Evolutionary conservation across 345 rosid genomes (phyloP), one percentile per base, ranked within the genome.

Genomic region (Pistacia vera): DNA sequence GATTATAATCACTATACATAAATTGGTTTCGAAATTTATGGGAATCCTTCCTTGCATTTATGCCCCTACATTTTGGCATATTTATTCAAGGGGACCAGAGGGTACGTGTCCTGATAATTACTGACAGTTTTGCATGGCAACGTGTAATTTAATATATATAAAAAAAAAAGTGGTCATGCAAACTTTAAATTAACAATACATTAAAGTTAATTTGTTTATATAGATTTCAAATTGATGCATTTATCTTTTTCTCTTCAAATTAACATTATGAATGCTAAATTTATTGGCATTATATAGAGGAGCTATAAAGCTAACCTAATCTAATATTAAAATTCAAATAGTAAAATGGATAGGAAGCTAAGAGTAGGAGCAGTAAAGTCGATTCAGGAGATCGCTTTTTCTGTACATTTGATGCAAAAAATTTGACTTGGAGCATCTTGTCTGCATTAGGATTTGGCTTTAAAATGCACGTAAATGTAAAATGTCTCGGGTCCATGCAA

Each of bases 401-500:
- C 57, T 11, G 76, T 8, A n/a, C 14, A 18, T 11, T 62, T 51
- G 41, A 17, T 72, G 38, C 68, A 48, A 4, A 16, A 41, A 0
- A 62, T 60, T 48, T 63, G 68, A 52, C 76, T 18, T 33, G 69
- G 76, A 33, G 68, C 11, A 35, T 51, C 0, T 65, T 64, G 77
- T 74, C 64, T 64, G 77, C 71, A 36, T 54, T 54, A 65, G 63
- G 36, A 74, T 38, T 14, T 58, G 62, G 68, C 18, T 25, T 83
- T 75, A 75, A 71, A 75, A 60, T 78, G 63, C 73, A 81, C 86
- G 85, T 80, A 79, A 58, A 38, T 55, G 74, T 5, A 41, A 41
- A 41, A 41, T 72, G 81, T 85, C 83, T 86, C 78, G 84, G 84
- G 79, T 84, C 83, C 92, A 87, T 84, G 89, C 88, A 87, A 65